Evolutionary conservation across 2,329 filamentous ascomycete genomes (phyloP).

Genomic region (Stagonosporopsis tanaceti): DNA sequence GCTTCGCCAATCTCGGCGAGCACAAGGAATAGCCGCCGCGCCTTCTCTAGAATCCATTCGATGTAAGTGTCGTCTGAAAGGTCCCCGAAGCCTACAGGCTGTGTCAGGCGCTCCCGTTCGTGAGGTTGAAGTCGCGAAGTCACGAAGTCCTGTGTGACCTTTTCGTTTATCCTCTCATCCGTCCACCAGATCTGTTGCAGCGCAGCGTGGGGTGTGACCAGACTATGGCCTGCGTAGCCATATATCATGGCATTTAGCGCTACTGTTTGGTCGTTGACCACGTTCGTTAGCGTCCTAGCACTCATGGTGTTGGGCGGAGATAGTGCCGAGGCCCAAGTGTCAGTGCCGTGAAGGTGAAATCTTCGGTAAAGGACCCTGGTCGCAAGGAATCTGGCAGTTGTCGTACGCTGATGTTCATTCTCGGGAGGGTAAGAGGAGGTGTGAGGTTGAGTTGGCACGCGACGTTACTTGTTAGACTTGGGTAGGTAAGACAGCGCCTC

Average conservation of each 20-base stretch:
- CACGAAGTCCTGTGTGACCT: slow-evolving; percentile 73
- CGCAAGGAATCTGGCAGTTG: slow-evolving; percentile 26
- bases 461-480: slow-evolving; percentile 24
- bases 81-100: slow-evolving; percentile 71
- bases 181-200: slow-evolving; percentile 74
- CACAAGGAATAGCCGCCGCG: slow-evolving; percentile 74
- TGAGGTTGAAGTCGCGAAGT: slow-evolving; percentile 69
- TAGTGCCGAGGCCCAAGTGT: slow-evolving; percentile 21
- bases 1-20: slow-evolving; percentile 73
- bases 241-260: slow-evolving; percentile 60
- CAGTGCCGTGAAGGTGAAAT: slow-evolving; percentile 23
- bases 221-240: slow-evolving; percentile 59
- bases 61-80: slow-evolving; percentile 77
- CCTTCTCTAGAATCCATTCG: slow-evolving; percentile 77
- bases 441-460: slow-evolving; percentile 12
- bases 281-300: slow-evolving; percentile 50
- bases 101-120: slow-evolving; percentile 69
- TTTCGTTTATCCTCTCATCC: slow-evolving; percentile 71
- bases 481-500: slow-evolving; percentile 33
- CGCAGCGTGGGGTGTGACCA: slow-evolving; percentile 58
- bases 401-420: slow-evolving; percentile 37
- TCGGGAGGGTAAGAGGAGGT: slow-evolving; percentile 25
- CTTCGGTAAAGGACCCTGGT: slow-evolving; percentile 25
- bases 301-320: slow-evolving; percentile 40
- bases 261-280: slow-evolving; percentile 53